Conservation (phyloP, 768 basidiomycete species). For the Lentinula raphanica region DNA sequence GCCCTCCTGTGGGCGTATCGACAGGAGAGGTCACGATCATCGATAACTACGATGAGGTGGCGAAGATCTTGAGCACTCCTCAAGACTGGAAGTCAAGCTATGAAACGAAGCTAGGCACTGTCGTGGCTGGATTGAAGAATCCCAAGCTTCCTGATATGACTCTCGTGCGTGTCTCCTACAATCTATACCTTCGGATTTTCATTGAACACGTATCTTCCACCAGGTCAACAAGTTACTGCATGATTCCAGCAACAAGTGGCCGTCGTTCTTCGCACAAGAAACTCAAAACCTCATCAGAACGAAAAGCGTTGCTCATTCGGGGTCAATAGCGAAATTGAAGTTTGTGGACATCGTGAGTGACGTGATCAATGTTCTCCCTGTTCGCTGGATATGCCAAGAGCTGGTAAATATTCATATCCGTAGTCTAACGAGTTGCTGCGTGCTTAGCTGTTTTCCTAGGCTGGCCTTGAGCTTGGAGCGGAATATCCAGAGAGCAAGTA, state of each 20-base stretch:
- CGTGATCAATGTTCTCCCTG: slow-evolving; percentile 58
- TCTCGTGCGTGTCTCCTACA: too few relatives aligned
- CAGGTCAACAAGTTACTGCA: not conserved
- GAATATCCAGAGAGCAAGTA: slow-evolving; percentile 33
- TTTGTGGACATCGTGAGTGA: slow-evolving; percentile 60
- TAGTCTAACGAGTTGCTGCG: slow-evolving; percentile 20
- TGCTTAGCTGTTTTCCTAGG: not conserved
- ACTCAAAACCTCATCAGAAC: not conserved
- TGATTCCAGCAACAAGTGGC: not conserved
- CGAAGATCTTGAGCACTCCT: slow-evolving; percentile 23
- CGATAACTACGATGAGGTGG: slow-evolving; percentile 27
- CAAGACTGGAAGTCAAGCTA: slow-evolving; percentile 27
- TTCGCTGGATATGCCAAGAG: slow-evolving; percentile 55
- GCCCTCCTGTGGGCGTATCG: slow-evolving; percentile 1
- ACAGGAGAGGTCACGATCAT: slow-evolving; percentile 13
- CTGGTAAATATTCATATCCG: slow-evolving; percentile 41
- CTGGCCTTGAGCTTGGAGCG: slow-evolving; percentile 13
- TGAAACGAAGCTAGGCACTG: slow-evolving; percentile 2
- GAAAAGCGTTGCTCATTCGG: slow-evolving; percentile 22
- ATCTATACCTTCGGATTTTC: too few relatives aligned
- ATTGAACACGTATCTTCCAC: not conserved
- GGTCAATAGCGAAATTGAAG: slow-evolving; percentile 13
- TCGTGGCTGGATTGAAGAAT: not conserved
- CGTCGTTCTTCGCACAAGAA: not conserved
- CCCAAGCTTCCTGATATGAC: not conserved